Base-by-base conservation (phyloP, 805 yeast genomes). In the Naumovozyma dairenensis region DNA sequence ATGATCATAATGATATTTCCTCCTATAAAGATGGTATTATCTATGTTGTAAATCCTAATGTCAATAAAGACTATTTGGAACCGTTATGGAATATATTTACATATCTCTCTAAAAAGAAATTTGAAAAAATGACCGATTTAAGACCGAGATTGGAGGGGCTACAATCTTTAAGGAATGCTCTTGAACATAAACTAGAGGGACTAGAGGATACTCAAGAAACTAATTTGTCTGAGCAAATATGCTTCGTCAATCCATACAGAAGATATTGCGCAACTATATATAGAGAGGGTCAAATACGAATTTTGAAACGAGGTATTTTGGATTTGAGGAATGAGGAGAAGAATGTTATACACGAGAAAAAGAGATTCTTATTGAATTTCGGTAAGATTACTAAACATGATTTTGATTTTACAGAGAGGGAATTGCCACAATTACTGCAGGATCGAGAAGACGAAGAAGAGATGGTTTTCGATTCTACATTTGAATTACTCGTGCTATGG, bases 141-240 rank as follows among this genome's bases (percentile, higher is more conserved):
- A 63, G 85, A 44, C 67, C 74, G 65, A 61, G 65, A 37, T 55
- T 80, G 8, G 72, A 74, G 16, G 84, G 82, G 0, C 45, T 78
- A 27, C 71, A 74, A 37, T 65, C 67, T 34, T 46, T 79, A 29
- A 63, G 76, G 33, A 53, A 56, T 8, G 79, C 85, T 0, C 43
- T 79, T 6, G 74, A 72, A 26, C 50, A 65, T 7, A 78, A 80
- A 42, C 42, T 60, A 1, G 14, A 20, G 10, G 20, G 22, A 3
- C 9, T 25, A 2, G 9, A 8, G 15, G 40, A 40, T 0, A 33
- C 56, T 6, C 33, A 55, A 16, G 16, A 17, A 7, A 8, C 9
- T 33, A 9, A 12, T 4, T 18, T 19, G 20, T 2, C 32, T 38
- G 4, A 39, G 45, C n/a, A 41, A 32, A 3, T 13, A 14, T 40